Evolutionary conservation across 2,329 filamentous ascomycete genomes (phyloP), one percentile per base, ranked within the genome.

Genomic region (Aureobasidium sp.): DNA sequence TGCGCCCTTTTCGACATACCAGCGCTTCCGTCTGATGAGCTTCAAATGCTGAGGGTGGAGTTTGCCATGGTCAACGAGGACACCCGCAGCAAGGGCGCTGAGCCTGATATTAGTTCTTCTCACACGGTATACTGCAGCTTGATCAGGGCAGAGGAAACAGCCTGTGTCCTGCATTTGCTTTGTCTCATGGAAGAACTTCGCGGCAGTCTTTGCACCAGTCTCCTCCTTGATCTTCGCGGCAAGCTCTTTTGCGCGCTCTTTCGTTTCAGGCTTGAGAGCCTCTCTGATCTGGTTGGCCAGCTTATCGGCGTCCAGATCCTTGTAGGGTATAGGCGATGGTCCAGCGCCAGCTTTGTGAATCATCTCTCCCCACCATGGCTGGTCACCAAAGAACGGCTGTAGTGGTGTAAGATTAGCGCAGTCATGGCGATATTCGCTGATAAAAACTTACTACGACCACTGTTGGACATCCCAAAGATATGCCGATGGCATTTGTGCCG

Each of bases 111-210:
- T 77, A 0, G 84, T 88, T 44, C 84, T 80, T 66, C 83, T 84
- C 2, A 92, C 77, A 44, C 85, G 81, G 89, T 89, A 94, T 0
- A 86, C 84, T 0, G 90, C 90, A 1, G 83, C 81, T 45, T 84
- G 80, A 60, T 81, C 81, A 0, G 88, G 88, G 11, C 83, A 81
- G 36, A 93, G 68, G 3, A 83, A 80, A 71, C 90, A 93, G 6
- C 44, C 37, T 2, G 42, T 4, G 15, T 60, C 22, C n/a, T 51
- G 22, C 61, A 60, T 59, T 20, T 63, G 53, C 5, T 29, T 27
- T 5, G 45, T 59, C 17, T 51, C 44, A n/a, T 79, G 65, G 53
- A 79, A 79, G 5, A 72, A 75, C 36, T 73, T 67, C 0, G 77
- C 76, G 0, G 76, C 76, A 48, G 73, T 73, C 27, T 71, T 67